Percentiles rank a stretch among this genome's conserved stretches.
Conservation (phyloP, 1,139 yeast genomes). For the Saccharomyces uvarum region DNA sequence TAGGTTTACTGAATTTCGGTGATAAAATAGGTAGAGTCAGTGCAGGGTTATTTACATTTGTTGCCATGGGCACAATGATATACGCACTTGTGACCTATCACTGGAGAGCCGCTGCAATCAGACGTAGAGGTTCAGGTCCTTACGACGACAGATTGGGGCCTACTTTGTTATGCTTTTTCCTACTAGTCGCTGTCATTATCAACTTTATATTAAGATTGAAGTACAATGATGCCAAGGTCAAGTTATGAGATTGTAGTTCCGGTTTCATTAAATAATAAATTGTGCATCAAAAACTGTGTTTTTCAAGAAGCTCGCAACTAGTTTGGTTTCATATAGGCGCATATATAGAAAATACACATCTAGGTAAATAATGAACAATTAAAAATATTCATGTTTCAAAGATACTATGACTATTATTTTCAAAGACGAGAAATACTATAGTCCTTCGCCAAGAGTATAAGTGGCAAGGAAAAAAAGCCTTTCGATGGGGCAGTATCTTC, state of each 20-base stretch:
- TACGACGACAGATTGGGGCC: conserved; percentile 98
- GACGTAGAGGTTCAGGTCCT: conserved; percentile 96
- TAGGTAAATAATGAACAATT: background rate
- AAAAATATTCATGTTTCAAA: background rate
- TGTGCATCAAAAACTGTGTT: background rate
- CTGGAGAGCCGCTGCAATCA: conserved; percentile 98
- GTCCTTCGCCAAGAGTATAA: background rate
- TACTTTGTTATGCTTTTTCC: conserved; percentile 92
- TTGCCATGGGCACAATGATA: conserved; percentile 95
- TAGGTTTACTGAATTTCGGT: conserved; percentile 92
- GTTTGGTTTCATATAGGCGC: background rate
- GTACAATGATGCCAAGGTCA: conserved; percentile 12
- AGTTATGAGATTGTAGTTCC: background rate
- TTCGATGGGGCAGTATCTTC: background rate
- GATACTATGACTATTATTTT: background rate
- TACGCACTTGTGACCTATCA: conserved; percentile 93
- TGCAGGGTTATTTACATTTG: conserved; percentile 87
- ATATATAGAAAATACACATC: background rate
- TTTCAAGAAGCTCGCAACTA: background rate
- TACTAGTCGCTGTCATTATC: conserved; percentile 84
- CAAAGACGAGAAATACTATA: background rate
- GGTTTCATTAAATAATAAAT: background rate
- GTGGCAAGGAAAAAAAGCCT: background rate
- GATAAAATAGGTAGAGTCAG: conserved; percentile 86
- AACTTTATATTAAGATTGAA: conserved; percentile 82